These are phyloP conservation scores for Diacronema lutheri DNA, from an alignment of 78 protist species.

Conservation along the genomic window DNA sequence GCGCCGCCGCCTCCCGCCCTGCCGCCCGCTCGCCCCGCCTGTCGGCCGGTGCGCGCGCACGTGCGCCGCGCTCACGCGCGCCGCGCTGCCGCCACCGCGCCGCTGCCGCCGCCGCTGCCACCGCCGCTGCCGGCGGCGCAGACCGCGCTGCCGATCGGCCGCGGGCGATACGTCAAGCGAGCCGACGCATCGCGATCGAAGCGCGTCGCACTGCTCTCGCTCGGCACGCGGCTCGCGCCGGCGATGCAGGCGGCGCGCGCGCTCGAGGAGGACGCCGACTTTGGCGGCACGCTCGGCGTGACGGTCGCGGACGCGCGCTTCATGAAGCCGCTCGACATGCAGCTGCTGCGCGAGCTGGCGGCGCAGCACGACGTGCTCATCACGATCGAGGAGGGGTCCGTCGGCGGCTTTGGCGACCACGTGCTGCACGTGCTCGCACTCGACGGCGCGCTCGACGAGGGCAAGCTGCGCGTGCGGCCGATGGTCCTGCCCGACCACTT, in stretches of 20 bases:
- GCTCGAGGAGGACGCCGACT: not conserved
- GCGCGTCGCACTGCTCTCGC: slow-evolving; percentile 1
- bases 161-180: slow-evolving; percentile 9
- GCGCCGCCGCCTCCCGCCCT: too few species aligned
- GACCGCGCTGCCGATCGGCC: slow-evolving; percentile 15
- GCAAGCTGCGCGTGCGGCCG: slow-evolving; percentile 14
- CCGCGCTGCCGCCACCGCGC: too few species aligned
- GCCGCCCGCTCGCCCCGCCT: too few species aligned
- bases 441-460: not conserved
- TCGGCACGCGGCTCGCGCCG: slow-evolving; percentile 27
- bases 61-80: too few species aligned
- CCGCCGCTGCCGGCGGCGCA: too few species aligned
- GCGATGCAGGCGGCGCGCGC: slow-evolving; percentile 15
- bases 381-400: slow-evolving; percentile 38
- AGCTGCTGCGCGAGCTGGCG: not conserved
- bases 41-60: too few species aligned
- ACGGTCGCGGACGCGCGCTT: slow-evolving; percentile 41
- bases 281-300: too few species aligned
- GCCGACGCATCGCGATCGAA: not conserved
- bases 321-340: slow-evolving; percentile 34
- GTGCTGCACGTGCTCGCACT: slow-evolving; percentile 29
- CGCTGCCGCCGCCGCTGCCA: too few species aligned
- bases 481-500: slow-evolving; percentile 41
- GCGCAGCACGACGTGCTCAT: not conserved
- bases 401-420: slow-evolving; percentile 46